A percentile compares a stretch with the other conserved stretches of the same genome.
Evolutionary conservation across 176 grass and related monocot genomes (phyloP).

Genomic region (Aegilops sharonensis): DNA sequence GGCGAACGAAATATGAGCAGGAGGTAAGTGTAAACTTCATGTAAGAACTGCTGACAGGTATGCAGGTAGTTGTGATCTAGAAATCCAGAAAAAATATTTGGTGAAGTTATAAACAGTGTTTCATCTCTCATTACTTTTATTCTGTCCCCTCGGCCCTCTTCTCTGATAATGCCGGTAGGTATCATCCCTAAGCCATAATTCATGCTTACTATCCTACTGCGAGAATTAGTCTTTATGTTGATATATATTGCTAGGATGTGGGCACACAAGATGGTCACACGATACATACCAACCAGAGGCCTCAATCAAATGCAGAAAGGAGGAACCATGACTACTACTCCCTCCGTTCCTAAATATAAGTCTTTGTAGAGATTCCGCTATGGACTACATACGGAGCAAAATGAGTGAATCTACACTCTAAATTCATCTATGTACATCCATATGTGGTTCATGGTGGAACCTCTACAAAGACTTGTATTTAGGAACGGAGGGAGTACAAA

Average conservation of each 20-base stretch:
- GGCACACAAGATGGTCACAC: background rate
- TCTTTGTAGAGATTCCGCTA: no score
- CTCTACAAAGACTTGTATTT: no score
- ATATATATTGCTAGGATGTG: background rate
- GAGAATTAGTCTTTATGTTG: background rate
- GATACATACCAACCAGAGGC: background rate
- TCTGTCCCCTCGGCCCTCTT: background rate
- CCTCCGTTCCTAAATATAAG: no score
- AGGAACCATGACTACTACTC: background rate
- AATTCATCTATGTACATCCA: no score
- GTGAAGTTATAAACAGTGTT: background rate
- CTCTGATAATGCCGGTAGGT: background rate
- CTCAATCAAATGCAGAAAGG: constrained; percentile 2
- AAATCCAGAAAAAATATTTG: background rate
- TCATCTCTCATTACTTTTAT: background rate
- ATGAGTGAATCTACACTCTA: no score
- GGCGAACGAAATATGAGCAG: background rate
- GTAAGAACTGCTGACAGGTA: background rate
- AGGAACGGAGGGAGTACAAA: background rate
- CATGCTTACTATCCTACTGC: background rate
- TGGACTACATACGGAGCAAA: no score
- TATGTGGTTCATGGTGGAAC: no score
- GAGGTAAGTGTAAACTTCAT: background rate
- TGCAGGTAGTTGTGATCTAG: background rate
- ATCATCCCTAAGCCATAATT: background rate